A percentile compares a stretch with the other conserved stretches of the same genome.
phyloP scores from a whole-genome alignment of 352 stramenopile genomes.

The Globisporangium barbulae region DNA sequence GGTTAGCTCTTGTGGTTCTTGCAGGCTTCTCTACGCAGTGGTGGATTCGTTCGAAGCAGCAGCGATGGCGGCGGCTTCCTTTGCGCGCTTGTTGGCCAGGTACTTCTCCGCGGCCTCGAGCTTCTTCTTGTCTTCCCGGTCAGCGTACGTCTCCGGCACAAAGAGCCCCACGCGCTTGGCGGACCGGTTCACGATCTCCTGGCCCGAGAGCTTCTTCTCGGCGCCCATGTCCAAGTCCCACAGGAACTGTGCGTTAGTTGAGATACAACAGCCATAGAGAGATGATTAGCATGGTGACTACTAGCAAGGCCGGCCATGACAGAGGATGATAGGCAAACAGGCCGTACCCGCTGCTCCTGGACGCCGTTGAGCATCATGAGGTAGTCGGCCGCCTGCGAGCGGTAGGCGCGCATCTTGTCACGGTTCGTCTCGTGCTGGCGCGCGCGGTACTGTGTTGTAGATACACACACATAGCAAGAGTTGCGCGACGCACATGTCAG shows the following conservation, averaged over 20 bases:
- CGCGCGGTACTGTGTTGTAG: constrained; percentile 49
- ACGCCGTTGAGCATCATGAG: constrained; percentile 67
- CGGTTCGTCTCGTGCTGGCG: constrained; percentile 75
- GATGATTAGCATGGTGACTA: not conserved
- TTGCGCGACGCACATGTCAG: not conserved
- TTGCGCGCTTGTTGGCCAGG: constrained; percentile 46
- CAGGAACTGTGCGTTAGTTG: constrained; percentile 34
- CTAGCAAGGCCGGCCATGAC: not conserved
- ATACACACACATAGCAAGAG: constrained; percentile 1
- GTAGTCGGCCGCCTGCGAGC: constrained; percentile 67
- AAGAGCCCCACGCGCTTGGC: constrained; percentile 69
- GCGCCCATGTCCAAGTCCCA: constrained; percentile 71
- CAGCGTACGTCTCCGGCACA: constrained; percentile 73
- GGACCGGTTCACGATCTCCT: constrained; percentile 78
- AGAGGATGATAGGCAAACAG: not conserved
- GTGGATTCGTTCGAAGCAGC: not conserved
- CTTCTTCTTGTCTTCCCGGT: constrained; percentile 47
- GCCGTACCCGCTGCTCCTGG: constrained; percentile 66
- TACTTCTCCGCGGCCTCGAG: constrained; percentile 49
- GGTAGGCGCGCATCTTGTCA: constrained; percentile 64
- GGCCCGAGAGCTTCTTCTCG: constrained; percentile 59
- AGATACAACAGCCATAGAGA: constrained; percentile 1
- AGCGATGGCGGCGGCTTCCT: constrained; percentile 26
- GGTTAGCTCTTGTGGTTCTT: not conserved
- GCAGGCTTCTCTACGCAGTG: not conserved